Evolutionary conservation across 2,329 filamentous ascomycete genomes (phyloP).

Genomic region (Verticillium nubilum): DNA sequence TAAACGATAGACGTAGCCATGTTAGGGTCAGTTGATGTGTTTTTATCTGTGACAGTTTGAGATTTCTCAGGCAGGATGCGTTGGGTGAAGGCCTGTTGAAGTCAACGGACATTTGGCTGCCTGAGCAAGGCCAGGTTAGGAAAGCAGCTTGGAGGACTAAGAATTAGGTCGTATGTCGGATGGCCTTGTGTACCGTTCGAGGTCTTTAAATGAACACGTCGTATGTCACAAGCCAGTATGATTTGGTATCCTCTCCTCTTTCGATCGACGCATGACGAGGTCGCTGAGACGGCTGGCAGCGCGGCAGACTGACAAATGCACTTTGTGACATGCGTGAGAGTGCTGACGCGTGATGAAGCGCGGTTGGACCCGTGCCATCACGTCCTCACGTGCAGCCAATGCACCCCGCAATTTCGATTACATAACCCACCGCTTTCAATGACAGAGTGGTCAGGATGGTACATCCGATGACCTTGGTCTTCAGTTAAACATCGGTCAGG

Average conservation of each 20-base stretch:
- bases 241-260: neutral
- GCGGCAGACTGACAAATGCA: neutral
- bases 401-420: neutral
- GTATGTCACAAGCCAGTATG: no score
- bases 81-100: no score
- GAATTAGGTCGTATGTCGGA: no score
- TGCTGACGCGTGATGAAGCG: neutral
- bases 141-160: no score
- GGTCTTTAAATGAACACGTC: no score
- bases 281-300: neutral
- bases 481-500: neutral
- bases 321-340: neutral
- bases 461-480: neutral
- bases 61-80: no score
- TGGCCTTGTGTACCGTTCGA: no score
- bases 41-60: no score
- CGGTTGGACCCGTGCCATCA: neutral
- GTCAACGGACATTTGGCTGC: no score
- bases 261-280: neutral
- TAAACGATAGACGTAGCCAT: constrained; percentile 24
- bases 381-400: neutral
- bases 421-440: neutral
- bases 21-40: no score
- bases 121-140: no score
- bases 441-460: neutral